Base-by-base conservation (phyloP, 2,329 filamentous ascomycete genomes). In the Curvularia spicifera region DNA sequence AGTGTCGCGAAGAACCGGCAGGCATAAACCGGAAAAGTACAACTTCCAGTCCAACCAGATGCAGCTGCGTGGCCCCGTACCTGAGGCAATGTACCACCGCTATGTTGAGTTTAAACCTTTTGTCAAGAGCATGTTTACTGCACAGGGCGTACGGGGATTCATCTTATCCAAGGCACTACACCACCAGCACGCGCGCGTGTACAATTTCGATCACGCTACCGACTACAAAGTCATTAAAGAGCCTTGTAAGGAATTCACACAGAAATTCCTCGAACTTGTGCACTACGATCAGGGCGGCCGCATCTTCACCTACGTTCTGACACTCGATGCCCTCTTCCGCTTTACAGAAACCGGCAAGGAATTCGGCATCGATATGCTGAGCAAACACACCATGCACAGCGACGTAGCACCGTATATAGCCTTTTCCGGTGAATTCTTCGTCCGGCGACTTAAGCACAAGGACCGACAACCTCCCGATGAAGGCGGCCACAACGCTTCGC, bases 261-360 rank as follows among this genome's bases (percentile, higher is more conserved):
- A 89, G 20, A 87, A 93, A 64, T 96, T 98, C 71, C 83, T 98
- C 9, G 90, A 93, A 57, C 87, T 97, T 69, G 90, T 88, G 0
- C 92, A 97, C 70, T 94, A 90, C 72, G 93, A 94, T 70, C 86
- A 95, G 68, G 93, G 92, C 18, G 90, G 90, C 1, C 87, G 93
- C 12, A 87, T 96, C 56, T 97, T 95, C 72, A 98, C 94, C 22
- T 98, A 97, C 68, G 89, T 97, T 26, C 81, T 98, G 22, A 96
- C 92, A 0, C 83, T 97, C 6, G 94, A 98, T 71, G 90, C 89
- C 5, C 83, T 94, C 52, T 85, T 96, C 72, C 89, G 93, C 45
- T 97, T 97, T 78, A 97, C 94, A 0, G 94, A 97, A 77, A 98
- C 94, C 0, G 94, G 94, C 29, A 95, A 95, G 69, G 93, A 97